Conservation (phyloP, 768 basidiomycete species). For the Suillus occidentalis region DNA sequence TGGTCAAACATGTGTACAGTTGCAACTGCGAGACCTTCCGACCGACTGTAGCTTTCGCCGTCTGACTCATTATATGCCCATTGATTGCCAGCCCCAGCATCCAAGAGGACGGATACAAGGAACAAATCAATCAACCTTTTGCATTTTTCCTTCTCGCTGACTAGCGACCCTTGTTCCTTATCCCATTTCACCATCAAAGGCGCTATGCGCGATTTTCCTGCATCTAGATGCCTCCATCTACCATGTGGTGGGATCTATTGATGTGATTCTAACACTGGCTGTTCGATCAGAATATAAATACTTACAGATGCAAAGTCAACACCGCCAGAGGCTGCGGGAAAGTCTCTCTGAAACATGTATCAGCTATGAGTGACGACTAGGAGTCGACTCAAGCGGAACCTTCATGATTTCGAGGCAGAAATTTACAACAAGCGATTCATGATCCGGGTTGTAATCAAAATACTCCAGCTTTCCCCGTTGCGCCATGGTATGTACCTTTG, state of each 20-base stretch:
- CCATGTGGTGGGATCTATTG: constrained; percentile 82
- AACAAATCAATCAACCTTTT: constrained; percentile 87
- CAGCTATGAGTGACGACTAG: constrained; percentile 9
- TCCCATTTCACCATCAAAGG: constrained; percentile 63
- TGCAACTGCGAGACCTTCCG: constrained; percentile 86
- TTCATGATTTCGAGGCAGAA: constrained; percentile 80
- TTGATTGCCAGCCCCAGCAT: constrained; percentile 85
- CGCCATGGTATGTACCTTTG: constrained; percentile 76
- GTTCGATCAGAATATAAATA: constrained; percentile 3
- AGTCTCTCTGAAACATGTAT: constrained; percentile 65
- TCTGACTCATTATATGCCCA: constrained; percentile 76
- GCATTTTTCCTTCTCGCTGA: constrained; percentile 57
- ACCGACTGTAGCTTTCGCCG: constrained; percentile 57
- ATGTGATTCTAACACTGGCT: constrained; percentile 3
- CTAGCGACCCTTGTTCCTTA: constrained; percentile 33
- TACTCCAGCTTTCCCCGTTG: constrained; percentile 74
- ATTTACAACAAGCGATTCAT: constrained; percentile 63
- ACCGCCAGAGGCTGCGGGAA: constrained; percentile 37
- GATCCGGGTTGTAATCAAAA: constrained; percentile 82
- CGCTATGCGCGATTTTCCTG: constrained; percentile 60
- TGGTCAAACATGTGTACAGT: constrained; percentile 85
- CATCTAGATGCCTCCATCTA: constrained; percentile 87
- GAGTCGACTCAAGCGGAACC: constrained; percentile 30
- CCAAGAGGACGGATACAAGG: constrained; percentile 86
- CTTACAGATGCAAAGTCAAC: constrained; percentile 62